Conservation (phyloP, 345 rosid species). For the Citrus mangshanensis region DNA sequence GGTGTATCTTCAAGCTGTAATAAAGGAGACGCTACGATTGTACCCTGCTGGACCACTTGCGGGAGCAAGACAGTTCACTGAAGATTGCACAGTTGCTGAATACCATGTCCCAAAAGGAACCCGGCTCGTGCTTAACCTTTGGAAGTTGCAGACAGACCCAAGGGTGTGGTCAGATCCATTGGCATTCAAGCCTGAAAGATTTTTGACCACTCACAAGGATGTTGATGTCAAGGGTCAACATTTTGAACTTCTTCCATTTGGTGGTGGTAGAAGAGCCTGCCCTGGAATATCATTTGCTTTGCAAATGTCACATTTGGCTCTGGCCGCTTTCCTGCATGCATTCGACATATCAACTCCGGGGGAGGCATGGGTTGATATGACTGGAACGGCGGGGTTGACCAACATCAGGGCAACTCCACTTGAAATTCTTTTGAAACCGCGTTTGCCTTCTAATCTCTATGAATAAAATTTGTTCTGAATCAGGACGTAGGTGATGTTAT, state of each 20-base stretch:
- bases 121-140: conserved; percentile 26
- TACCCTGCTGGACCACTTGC: conserved; percentile 32
- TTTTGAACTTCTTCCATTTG: conserved; percentile 42
- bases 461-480: background rate
- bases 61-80: conserved; percentile 22
- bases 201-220: conserved; percentile 24
- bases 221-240: conserved; percentile 32
- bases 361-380: conserved; percentile 29
- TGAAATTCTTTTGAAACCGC: conserved; percentile 24
- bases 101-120: conserved; percentile 32
- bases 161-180: conserved; percentile 29
- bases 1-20: conserved; percentile 33
- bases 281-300: conserved; percentile 30
- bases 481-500: background rate
- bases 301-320: conserved; percentile 19
- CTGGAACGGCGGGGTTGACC: conserved; percentile 21
- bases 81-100: conserved; percentile 28
- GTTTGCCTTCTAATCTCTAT: conserved; percentile 1
- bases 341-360: conserved; percentile 19
- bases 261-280: conserved; percentile 40
- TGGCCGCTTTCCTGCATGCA: conserved; percentile 35
- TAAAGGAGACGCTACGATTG: conserved; percentile 38
- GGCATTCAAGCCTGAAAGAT: conserved; percentile 41
- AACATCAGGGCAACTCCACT: conserved; percentile 30
- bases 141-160: conserved; percentile 36